Evolutionary conservation across 2,329 filamentous ascomycete species (phyloP), one percentile per base, ranked within the genome.

Genomic region (Aspergillus jensenii): DNA sequence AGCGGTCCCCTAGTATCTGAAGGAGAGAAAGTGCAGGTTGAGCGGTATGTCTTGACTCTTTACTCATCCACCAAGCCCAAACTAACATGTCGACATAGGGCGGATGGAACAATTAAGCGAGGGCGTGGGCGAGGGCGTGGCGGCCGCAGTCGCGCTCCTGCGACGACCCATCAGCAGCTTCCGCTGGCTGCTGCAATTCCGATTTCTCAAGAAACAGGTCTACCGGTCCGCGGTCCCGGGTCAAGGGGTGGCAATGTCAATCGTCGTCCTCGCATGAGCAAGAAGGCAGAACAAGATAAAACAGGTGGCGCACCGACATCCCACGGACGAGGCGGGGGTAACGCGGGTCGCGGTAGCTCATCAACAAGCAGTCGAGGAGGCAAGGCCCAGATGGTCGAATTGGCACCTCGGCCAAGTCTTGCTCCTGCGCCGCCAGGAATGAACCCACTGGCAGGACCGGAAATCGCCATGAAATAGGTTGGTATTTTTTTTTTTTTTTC

Each of bases 1-100:
- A 96, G 91, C 60, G 95, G 95, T 3, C 93, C 93, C 8, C 80
- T 99, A 47, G 85, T 98, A 21, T 90, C 90, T 5, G 92, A 96
- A 75, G 90, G 88, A 21, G 90, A 96, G 76, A 93, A 95, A 76
- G 80, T 85, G 41, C 76, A 82, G 55, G 80, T 87, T 50, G 86
- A 89, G 70, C 81, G 83, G 84, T 86, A 78, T 68, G 76, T 78
- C 45, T 35, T 59, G 52, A 9, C 40, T 62, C 55, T 60, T 59
- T 58, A 8, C 40, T 52, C 55, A 45, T 39, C 33, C 8, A 4
- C 44, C 44, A 39, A 6, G 2, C 11, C n/a, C 17, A 48, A 37
- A 46, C 63, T 70, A 60, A 71, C 52, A 55, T 56, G 52, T 40
- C 5, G 44, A 25, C 58, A 54, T 68, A 93, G 90, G 66, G 83